Conservation (phyloP, 2,329 filamentous ascomycete genomes). For the Nemania sp. region DNA sequence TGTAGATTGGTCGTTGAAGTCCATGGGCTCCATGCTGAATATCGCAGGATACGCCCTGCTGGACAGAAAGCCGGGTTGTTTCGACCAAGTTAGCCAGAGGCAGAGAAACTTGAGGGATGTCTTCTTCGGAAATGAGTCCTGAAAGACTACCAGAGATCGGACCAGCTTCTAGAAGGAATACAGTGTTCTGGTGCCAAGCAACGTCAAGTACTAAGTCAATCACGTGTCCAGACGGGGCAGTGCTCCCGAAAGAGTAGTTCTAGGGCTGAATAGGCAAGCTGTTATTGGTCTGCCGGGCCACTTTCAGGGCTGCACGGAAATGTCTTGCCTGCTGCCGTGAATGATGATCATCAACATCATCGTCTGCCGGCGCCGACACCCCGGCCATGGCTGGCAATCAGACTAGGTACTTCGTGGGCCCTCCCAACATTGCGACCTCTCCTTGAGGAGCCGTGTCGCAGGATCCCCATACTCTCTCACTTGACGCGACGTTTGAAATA, state of each 20-base stretch:
- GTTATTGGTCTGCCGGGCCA: slow-evolving; percentile 16
- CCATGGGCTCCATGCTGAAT: slow-evolving; percentile 27
- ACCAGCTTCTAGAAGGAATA: slow-evolving; percentile 21
- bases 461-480: neutral
- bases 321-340: slow-evolving; percentile 4
- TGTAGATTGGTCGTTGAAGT: slow-evolving; percentile 21
- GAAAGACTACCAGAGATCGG: neutral
- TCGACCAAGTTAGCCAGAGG: neutral
- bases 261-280: slow-evolving; percentile 20
- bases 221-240: slow-evolving; percentile 27
- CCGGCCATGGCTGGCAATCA: no score
- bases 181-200: slow-evolving; percentile 11
- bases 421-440: slow-evolving; percentile 9
- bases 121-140: neutral
- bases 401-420: no score
- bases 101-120: neutral
- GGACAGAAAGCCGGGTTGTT: neutral
- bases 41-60: slow-evolving; percentile 6
- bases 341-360: slow-evolving; percentile 16
- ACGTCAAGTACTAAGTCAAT: slow-evolving; percentile 22
- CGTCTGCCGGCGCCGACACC: slow-evolving; percentile 9
- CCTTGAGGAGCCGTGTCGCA: slow-evolving; percentile 6
- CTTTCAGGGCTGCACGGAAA: slow-evolving; percentile 15
- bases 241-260: slow-evolving; percentile 21
- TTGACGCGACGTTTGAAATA: neutral